Evolutionary conservation across 2,329 filamentous ascomycete genomes (phyloP), one percentile per base, ranked within the genome.

Genomic region (Talaromyces atroroseus): DNA sequence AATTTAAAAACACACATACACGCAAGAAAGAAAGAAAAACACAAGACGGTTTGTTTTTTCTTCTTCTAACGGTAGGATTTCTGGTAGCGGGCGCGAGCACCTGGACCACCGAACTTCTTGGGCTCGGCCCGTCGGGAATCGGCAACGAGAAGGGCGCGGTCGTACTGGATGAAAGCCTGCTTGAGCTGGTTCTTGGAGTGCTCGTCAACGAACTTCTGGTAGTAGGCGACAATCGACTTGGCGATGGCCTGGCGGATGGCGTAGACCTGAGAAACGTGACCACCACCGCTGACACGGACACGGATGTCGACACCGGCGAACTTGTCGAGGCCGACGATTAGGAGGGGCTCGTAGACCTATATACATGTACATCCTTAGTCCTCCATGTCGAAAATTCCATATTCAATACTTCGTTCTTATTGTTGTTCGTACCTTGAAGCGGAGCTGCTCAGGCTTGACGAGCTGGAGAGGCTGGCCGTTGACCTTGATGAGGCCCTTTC

Each of bases 201-300:
- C 89, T 99, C 94, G 76, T 99, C 94, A 80, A 97, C 90, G 82
- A 87, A 99, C 86, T 99, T 96, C 83, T 96, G 92, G 89, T 96
- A 97, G 88, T 96, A 96, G 79, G 91, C 88, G 74, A 95, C 87
- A 76, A 95, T 90, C 72, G 88, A 88, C 87, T 97, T 99, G 82
- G 92, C 87, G 76, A 99, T 97, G 72, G 94, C 92, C 83, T 99
- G 94, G 72, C 94, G 91, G 84, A 97, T 90, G 77, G 94, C 94
- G 81, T 97, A 96, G 80, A 96, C 85, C 80, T 96, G 92, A 61
- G 90, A 95, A 66, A 89, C 92, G 85, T 97, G 92, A 82, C 92
- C 94, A 89, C 94, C 94, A 77, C 94, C 94, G 73, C 86, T 84
- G 73, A 97, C 94, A 74, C 92, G 89, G 76, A 97, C 90, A 69